Evolutionary conservation across 2,329 filamentous ascomycete genomes (phyloP).

Genomic region (Aspergillus clavatus): DNA sequence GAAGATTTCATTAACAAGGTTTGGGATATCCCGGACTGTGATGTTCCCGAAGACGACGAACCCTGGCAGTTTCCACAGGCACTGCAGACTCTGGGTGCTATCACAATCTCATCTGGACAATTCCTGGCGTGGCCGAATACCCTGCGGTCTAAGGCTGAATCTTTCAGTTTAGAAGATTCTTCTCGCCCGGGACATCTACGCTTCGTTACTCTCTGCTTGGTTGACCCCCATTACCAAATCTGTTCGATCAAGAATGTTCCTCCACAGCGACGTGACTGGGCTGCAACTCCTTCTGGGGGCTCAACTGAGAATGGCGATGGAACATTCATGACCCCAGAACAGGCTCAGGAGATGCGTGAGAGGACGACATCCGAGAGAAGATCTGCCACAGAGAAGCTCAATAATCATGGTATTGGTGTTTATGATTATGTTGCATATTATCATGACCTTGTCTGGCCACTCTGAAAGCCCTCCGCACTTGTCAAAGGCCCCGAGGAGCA

Average conservation of each 20-base stretch:
- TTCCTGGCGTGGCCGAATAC: conserved; percentile 12
- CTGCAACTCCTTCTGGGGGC: too few relatives aligned
- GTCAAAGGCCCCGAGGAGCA: too few relatives aligned
- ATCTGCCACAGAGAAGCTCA: too few relatives aligned
- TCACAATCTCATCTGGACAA: conserved; percentile 7
- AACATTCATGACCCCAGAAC: too few relatives aligned
- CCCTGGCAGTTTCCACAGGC: neutral
- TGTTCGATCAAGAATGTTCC: conserved; percentile 17
- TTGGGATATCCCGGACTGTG: conserved; percentile 3
- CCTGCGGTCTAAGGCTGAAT: conserved; percentile 8
- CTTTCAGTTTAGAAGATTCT: conserved; percentile 10
- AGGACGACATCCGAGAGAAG: too few relatives aligned
- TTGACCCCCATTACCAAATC: conserved; percentile 16
- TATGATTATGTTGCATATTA: too few relatives aligned
- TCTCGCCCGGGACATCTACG: conserved; percentile 10
- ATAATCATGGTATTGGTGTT: too few relatives aligned
- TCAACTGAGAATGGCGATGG: too few relatives aligned
- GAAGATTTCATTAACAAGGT: neutral
- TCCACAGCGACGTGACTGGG: conserved; percentile 14
- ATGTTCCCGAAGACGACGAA: too few relatives aligned
- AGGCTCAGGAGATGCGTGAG: too few relatives aligned
- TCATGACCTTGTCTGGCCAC: too few relatives aligned
- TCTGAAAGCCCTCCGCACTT: too few relatives aligned
- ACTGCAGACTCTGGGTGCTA: conserved; percentile 7
- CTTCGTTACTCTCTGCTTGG: conserved; percentile 12